Base-by-base conservation (phyloP, 495 filamentous ascomycete genomes). In the Trichoderma erinaceum region DNA sequence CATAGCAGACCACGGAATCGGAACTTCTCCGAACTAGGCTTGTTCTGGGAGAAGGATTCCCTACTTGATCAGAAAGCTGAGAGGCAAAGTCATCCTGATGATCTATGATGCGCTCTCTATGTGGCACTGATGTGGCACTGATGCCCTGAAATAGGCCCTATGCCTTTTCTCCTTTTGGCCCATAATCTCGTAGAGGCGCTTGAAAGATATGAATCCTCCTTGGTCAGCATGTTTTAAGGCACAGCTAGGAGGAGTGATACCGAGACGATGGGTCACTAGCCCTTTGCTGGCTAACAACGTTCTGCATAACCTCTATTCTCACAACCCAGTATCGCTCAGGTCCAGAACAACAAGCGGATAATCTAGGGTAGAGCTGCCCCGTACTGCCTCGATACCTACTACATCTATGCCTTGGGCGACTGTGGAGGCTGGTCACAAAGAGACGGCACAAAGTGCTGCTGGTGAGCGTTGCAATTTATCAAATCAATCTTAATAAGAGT, bases 21-120 rank as follows among this genome's bases (percentile, higher is more conserved):
- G 56, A 61, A 61, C 56, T 61, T 61, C 56, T 61, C 56, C 56
- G 56, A 61, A 21, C 11, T 61, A 29, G 25, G 12, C 44, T n/a
- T 2, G 44, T n/a, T 48, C 44, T 48, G 44, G 44, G 13, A 15
- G 13, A 48, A 38, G 35, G 35, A 3, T 38, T 38, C 35, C 35
- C 35, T 38, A 2, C 35, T 38, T 38, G 35, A 29, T 38, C 35
- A 38, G 7, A 38, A 4, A 4, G 35, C 35, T 38, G 35, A 38
- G 35, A 38, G 35, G 35, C 4, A 38, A 38, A 38, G 35, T 38
- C 8, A 38, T 38, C 35, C 35, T 38, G 8, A 38, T 38, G 35
- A 38, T 38, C 4, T 38, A 38, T 38, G 35, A 38, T 38, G 35
- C 8, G 35, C 35, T 38, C 35, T 10, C 35, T 7, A 38, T 52